A percentile compares a stretch with the other conserved stretches of the same genome.
phyloP scores from a whole-genome alignment of 164 flowering plant species.

The Piper betle region DNA sequence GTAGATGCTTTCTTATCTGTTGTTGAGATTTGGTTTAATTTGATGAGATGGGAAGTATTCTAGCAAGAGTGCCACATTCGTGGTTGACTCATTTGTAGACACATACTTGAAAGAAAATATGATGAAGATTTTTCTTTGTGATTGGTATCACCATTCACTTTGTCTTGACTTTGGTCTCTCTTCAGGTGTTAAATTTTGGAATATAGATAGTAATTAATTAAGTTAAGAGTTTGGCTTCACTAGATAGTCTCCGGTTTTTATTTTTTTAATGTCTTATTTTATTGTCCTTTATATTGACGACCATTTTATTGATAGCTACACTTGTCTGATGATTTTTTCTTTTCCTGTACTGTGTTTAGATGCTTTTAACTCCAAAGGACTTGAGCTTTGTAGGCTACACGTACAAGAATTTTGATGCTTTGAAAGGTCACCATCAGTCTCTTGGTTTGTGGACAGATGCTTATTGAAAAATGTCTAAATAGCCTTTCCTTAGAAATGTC shows the following conservation, averaged over 20 bases:
- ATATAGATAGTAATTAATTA: neutral
- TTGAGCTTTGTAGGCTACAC: conserved; percentile 85
- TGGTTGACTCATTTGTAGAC: too few relatives aligned
- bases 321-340: neutral
- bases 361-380: conserved; percentile 51
- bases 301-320: too few relatives aligned
- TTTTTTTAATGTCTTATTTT: too few relatives aligned
- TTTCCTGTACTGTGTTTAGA: conserved; percentile 21
- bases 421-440: conserved; percentile 38
- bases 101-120: neutral
- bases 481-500: neutral
- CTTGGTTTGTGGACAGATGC: conserved; percentile 21
- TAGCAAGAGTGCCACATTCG: too few relatives aligned
- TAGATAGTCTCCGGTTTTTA: too few relatives aligned
- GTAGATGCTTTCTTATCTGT: neutral
- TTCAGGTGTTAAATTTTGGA: neutral
- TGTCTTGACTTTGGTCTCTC: neutral
- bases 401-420: conserved; percentile 73
- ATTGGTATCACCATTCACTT: neutral
- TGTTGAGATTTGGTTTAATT: neutral
- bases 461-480: neutral
- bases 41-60: neutral
- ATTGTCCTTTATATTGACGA: neutral
- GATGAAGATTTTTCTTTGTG: neutral
- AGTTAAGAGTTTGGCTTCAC: too few relatives aligned